phyloP scores from a whole-genome alignment of 352 stramenopile species.

The Phytophthora citricola region DNA sequence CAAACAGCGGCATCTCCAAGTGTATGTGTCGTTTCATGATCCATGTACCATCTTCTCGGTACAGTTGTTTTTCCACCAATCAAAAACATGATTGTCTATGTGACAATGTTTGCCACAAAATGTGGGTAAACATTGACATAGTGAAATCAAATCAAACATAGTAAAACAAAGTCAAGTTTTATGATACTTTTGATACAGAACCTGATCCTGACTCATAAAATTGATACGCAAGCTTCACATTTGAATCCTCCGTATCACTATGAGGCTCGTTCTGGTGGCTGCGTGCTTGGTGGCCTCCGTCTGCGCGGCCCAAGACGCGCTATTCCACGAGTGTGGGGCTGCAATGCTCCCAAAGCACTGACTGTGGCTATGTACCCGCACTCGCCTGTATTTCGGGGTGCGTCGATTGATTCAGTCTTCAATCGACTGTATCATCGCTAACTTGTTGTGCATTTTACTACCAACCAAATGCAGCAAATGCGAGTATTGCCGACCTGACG shows the following conservation, averaged over 20 bases:
- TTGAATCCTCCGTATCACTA: constrained; percentile 1
- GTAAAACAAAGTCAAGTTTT: background rate
- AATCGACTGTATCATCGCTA: constrained; percentile 10
- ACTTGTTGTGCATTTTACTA: constrained; percentile 5
- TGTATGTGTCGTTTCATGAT: constrained; percentile 20
- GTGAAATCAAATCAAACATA: constrained; percentile 8
- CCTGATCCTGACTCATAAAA: constrained; percentile 4
- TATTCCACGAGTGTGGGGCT: constrained; percentile 54
- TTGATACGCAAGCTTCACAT: constrained; percentile 4
- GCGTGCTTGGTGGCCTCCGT: constrained; percentile 10
- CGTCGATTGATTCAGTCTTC: constrained; percentile 6
- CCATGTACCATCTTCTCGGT: constrained; percentile 15
- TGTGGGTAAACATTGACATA: constrained; percentile 23
- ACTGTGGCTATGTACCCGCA: constrained; percentile 82
- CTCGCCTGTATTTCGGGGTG: constrained; percentile 74
- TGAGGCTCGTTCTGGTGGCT: constrained; percentile 8
- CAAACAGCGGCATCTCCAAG: constrained; percentile 69
- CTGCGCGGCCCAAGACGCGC: constrained; percentile 9
- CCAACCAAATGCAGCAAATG: constrained; percentile 50
- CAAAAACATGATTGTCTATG: constrained; percentile 6
- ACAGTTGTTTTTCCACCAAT: constrained; percentile 7
- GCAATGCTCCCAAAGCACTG: constrained; percentile 48
- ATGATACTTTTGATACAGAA: background rate
- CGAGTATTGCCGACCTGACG: constrained; percentile 63
- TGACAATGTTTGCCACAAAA: constrained; percentile 22